Conservation (phyloP, 2,329 filamentous ascomycete species). For the Pseudogymnoascus verrucosus region DNA sequence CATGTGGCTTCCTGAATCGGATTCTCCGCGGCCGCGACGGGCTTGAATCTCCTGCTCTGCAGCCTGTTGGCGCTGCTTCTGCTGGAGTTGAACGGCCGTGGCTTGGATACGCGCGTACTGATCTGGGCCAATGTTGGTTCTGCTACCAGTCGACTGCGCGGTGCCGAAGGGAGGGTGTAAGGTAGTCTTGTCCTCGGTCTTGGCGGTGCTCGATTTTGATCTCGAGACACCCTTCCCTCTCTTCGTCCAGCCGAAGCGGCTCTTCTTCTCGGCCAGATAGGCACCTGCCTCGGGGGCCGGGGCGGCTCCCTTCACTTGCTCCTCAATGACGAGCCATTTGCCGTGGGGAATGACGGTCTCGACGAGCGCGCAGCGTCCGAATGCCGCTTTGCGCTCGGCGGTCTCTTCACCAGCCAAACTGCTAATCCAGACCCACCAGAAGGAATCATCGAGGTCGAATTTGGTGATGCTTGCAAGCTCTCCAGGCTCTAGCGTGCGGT, state of each 20-base stretch:
- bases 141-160: conserved; percentile 49
- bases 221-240: conserved; percentile 56
- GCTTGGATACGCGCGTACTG: conserved; percentile 91
- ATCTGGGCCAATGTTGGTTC: conserved; percentile 77
- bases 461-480: conserved; percentile 87
- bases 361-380: conserved; percentile 85
- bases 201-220: conserved; percentile 62
- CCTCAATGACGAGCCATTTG: conserved; percentile 90
- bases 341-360: conserved; percentile 77
- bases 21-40: conserved; percentile 48
- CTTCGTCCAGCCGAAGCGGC: conserved; percentile 80
- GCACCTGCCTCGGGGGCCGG: conserved; percentile 76
- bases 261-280: conserved; percentile 92
- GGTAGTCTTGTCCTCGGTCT: conserved; percentile 40
- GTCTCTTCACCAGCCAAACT: conserved; percentile 91
- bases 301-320: conserved; percentile 89
- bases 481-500: conserved; percentile 69
- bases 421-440: conserved; percentile 99
- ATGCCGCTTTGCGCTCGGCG: conserved; percentile 75
- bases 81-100: conserved; percentile 76
- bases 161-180: conserved; percentile 33
- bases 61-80: conserved; percentile 50
- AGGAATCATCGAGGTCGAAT: conserved; percentile 85
- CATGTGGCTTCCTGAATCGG: conserved; percentile 37
- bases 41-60: conserved; percentile 21